Conservation (phyloP, 2,329 filamentous ascomycete genomes). For the Xylariaceae sp. region DNA sequence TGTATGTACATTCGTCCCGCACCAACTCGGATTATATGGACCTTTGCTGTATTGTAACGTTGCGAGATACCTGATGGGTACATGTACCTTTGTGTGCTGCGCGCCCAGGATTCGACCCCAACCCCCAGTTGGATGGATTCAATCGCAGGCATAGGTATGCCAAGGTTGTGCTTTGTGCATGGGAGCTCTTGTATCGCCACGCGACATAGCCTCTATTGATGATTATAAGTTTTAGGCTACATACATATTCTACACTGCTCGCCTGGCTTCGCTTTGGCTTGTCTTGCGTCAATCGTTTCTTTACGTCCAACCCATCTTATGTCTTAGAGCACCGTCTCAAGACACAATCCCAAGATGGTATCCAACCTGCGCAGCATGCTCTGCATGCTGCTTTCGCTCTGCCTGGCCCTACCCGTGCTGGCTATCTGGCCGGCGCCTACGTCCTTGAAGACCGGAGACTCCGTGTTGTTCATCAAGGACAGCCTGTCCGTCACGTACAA, state of each 20-base stretch:
- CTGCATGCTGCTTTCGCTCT: conserved; percentile 33
- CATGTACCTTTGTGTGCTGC: too few relatives aligned
- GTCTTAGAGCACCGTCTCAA: conserved; percentile 11
- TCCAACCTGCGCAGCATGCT: conserved; percentile 19
- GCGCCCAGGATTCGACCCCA: too few relatives aligned
- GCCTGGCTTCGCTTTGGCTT: not conserved
- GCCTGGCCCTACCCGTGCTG: conserved; percentile 39
- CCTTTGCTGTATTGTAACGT: not conserved
- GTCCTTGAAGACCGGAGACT: conserved; percentile 47
- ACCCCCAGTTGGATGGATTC: too few relatives aligned
- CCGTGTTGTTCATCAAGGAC: conserved; percentile 50
- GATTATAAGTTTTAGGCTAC: too few relatives aligned
- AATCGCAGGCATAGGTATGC: too few relatives aligned
- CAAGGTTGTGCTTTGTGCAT: too few relatives aligned
- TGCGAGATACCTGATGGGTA: not conserved
- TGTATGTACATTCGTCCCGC: not conserved
- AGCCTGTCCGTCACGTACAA: conserved; percentile 56
- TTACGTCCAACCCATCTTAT: conserved; percentile 5
- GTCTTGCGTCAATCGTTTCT: conserved; percentile 8
- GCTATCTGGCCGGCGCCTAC: conserved; percentile 58
- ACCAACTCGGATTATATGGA: not conserved
- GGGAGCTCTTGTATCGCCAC: too few relatives aligned
- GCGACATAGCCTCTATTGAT: too few relatives aligned
- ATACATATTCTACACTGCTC: too few relatives aligned
- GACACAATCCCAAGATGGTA: conserved; percentile 16